Percentiles rank a stretch among this genome's conserved stretches.
phyloP scores from a whole-genome alignment of 2,329 filamentous ascomycete genomes.

The Endoconidiophora polonica region DNA sequence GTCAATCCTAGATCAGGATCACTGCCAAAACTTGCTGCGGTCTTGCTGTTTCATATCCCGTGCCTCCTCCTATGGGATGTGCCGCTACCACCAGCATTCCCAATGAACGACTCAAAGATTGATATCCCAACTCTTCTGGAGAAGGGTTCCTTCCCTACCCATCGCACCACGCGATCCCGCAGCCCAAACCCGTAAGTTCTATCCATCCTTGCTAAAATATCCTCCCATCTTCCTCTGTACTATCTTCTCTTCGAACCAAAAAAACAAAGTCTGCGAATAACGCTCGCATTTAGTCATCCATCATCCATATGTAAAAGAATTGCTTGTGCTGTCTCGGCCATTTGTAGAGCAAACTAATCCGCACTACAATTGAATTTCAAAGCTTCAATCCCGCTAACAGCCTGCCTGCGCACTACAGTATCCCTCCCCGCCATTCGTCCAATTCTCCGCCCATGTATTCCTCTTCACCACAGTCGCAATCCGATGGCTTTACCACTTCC shows the following conservation, averaged over 20 bases:
- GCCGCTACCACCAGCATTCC: not conserved
- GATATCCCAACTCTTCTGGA: conserved; percentile 9
- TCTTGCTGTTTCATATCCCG: conserved; percentile 1
- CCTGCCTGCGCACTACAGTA: not conserved
- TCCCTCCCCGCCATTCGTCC: conserved; percentile 1
- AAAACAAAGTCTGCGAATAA: no score
- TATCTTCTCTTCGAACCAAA: not conserved
- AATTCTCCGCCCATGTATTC: conserved; percentile 12
- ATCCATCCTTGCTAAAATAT: not conserved
- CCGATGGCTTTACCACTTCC: conserved; percentile 3
- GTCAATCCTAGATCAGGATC: no score
- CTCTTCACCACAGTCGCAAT: conserved; percentile 7
- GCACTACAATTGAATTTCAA: no score
- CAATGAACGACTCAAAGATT: conserved; percentile 9
- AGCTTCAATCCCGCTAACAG: no score
- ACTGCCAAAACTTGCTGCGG: no score
- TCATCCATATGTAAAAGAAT: no score
- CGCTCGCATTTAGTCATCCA: no score
- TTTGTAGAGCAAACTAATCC: not conserved
- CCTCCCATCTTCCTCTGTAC: not conserved
- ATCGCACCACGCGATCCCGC: conserved; percentile 6
- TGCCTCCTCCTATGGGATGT: not conserved
- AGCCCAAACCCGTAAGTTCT: conserved; percentile 11
- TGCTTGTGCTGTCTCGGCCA: not conserved
- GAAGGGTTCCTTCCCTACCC: conserved; percentile 9